Evolutionary conservation across 2,329 filamentous ascomycete genomes (phyloP).

Genomic region (Aureobasidium musti): DNA sequence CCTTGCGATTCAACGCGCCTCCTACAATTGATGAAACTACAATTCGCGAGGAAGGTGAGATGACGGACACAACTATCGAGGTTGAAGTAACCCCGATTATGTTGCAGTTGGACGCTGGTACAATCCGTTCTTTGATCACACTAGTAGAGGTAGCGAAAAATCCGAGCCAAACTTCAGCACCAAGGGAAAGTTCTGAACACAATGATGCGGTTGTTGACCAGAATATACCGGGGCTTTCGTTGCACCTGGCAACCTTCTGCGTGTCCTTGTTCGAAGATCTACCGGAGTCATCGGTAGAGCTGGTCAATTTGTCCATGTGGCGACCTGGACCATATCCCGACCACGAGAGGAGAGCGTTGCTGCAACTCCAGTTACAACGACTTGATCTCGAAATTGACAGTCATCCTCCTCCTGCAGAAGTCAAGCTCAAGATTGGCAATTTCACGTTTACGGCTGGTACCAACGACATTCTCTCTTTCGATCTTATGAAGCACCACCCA

Average conservation of each 20-base stretch:
- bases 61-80: constrained; percentile 5
- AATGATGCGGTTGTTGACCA: not conserved
- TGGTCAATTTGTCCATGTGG: not conserved
- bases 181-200: not conserved
- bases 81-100: not conserved
- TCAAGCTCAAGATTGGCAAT: not conserved
- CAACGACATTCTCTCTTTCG: constrained; percentile 26
- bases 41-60: not conserved
- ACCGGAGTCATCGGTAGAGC: not conserved
- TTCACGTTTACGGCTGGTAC: constrained; percentile 10
- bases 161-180: not conserved
- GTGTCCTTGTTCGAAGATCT: constrained; percentile 9
- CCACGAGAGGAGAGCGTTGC: not conserved
- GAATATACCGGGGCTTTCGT: not conserved
- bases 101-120: constrained; percentile 9
- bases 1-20: constrained; percentile 10
- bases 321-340: not conserved
- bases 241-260: not conserved
- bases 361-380: not conserved
- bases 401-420: not conserved
- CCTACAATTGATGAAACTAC: not conserved
- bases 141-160: not conserved
- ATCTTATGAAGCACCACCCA: not conserved
- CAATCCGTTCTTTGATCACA: constrained; percentile 3
- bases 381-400: not conserved